phyloP scores from a whole-genome alignment of 768 basidiomycete species.

The Multifurca ochricompacta region DNA sequence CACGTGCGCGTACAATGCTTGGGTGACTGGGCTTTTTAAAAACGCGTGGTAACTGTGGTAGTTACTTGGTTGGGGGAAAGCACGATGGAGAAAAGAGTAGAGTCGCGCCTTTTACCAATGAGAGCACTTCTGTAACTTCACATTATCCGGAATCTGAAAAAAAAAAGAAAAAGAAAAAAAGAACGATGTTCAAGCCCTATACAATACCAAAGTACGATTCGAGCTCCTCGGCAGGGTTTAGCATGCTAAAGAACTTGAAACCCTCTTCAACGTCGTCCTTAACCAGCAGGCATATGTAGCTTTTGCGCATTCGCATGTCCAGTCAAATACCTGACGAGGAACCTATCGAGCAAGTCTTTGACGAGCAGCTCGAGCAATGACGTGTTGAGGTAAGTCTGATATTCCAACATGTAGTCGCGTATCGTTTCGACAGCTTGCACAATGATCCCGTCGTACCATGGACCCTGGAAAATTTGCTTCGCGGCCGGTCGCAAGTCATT shows the following conservation, averaged over 20 bases:
- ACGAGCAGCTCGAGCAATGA: slow-evolving; percentile 86
- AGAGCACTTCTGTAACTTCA: slow-evolving; percentile 84
- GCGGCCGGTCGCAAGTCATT: slow-evolving; percentile 87
- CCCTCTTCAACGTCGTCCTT: slow-evolving; percentile 70
- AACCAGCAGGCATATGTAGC: slow-evolving; percentile 80
- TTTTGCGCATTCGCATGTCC: slow-evolving; percentile 79
- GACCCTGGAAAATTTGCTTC: slow-evolving; percentile 70
- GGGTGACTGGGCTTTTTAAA: too few relatives aligned
- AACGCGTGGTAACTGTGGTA: too few relatives aligned
- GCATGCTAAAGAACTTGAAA: slow-evolving; percentile 72
- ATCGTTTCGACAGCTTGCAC: slow-evolving; percentile 90
- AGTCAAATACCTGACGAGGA: slow-evolving; percentile 85
- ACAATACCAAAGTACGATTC: slow-evolving; percentile 80
- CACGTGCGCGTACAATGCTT: too few relatives aligned
- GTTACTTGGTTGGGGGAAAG: too few relatives aligned
- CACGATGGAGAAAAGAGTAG: too few relatives aligned
- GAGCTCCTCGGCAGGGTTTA: slow-evolving; percentile 73
- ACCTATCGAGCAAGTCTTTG: slow-evolving; percentile 86
- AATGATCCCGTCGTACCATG: slow-evolving; percentile 90
- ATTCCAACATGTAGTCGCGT: slow-evolving; percentile 94
- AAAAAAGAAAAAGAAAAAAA: slow-evolving; percentile 11
- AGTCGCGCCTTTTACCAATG: slow-evolving; percentile 85
- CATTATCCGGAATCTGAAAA: slow-evolving; percentile 76
- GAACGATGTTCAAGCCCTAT: slow-evolving; percentile 75
- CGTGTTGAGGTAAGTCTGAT: slow-evolving; percentile 83